Evolutionary conservation across 805 yeast species (phyloP).

Genomic region (Saccharomycopsis vini): DNA sequence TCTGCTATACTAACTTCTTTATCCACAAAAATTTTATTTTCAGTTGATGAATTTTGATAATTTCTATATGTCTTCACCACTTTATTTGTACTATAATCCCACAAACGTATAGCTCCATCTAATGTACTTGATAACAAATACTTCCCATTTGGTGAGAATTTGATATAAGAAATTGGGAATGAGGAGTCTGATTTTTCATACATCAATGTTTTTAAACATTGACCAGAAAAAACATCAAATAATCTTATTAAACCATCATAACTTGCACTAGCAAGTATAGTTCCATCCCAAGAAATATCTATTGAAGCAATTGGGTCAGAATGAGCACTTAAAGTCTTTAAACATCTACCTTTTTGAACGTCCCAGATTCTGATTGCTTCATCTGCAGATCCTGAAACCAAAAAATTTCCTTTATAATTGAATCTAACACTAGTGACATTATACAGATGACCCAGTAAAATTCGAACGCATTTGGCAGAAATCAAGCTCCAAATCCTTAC

Average conservation of each 20-base stretch:
- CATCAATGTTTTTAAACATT: conserved; percentile 82
- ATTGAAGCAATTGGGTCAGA: conserved; percentile 79
- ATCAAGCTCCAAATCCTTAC: conserved; percentile 63
- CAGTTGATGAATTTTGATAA: not conserved
- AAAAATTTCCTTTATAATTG: conserved; percentile 64
- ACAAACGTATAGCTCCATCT: conserved; percentile 69
- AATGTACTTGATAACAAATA: conserved; percentile 69
- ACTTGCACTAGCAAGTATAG: conserved; percentile 78
- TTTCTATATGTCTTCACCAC: conserved; percentile 66
- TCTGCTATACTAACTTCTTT: conserved; percentile 29
- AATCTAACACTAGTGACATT: conserved; percentile 69
- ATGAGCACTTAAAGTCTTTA: conserved; percentile 84
- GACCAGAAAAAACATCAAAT: conserved; percentile 84
- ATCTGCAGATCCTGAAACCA: conserved; percentile 80
- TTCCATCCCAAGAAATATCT: conserved; percentile 67
- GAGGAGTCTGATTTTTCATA: conserved; percentile 67
- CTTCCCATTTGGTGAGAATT: conserved; percentile 72
- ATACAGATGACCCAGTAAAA: conserved; percentile 71
- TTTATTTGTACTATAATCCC: conserved; percentile 70
- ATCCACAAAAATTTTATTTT: not conserved
- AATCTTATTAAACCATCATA: conserved; percentile 85
- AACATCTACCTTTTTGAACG: conserved; percentile 52
- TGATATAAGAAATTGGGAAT: conserved; percentile 68
- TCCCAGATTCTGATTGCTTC: conserved; percentile 93
- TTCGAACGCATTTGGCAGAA: conserved; percentile 34